phyloP scores from a whole-genome alignment of 495 filamentous ascomycete genomes.

The Aspergillus conjunctus region DNA sequence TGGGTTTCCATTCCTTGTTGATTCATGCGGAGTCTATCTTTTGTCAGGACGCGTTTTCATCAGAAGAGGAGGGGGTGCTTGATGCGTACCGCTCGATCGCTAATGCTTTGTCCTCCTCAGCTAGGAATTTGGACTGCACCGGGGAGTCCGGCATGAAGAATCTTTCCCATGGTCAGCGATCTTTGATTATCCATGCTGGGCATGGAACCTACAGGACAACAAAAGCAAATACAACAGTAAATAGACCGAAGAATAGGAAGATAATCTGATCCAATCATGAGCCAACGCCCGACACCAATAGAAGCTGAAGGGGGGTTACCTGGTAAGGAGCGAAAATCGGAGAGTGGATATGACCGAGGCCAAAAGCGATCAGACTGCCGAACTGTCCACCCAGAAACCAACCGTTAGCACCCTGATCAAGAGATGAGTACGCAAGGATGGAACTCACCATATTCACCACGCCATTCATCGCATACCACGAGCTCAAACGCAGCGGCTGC shows the following conservation, averaged over 20 bases:
- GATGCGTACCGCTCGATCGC: conserved; percentile 56
- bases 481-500: conserved; percentile 58
- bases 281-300: background rate
- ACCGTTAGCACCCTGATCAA: background rate
- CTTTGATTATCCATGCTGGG: conserved; percentile 18
- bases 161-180: conserved; percentile 27
- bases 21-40: conserved; percentile 58
- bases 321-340: conserved; percentile 58
- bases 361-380: conserved; percentile 56
- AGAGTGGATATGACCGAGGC: conserved; percentile 60
- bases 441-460: conserved; percentile 52
- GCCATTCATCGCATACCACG: conserved; percentile 65
- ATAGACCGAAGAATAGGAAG: conserved; percentile 55
- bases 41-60: background rate
- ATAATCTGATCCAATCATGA: conserved; percentile 44
- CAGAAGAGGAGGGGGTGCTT: background rate
- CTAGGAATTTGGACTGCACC: conserved; percentile 59
- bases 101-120: conserved; percentile 59
- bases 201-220: conserved; percentile 40
- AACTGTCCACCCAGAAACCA: conserved; percentile 25
- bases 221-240: conserved; percentile 52
- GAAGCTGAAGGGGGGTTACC: conserved; percentile 25
- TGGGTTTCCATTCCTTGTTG: conserved; percentile 61
- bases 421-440: too few relatives aligned
- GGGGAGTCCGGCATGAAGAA: conserved; percentile 63